These are phyloP conservation scores for Elaeagnus macrophylla DNA, from an alignment of 306 rosid species.

Conservation along the genomic window DNA sequence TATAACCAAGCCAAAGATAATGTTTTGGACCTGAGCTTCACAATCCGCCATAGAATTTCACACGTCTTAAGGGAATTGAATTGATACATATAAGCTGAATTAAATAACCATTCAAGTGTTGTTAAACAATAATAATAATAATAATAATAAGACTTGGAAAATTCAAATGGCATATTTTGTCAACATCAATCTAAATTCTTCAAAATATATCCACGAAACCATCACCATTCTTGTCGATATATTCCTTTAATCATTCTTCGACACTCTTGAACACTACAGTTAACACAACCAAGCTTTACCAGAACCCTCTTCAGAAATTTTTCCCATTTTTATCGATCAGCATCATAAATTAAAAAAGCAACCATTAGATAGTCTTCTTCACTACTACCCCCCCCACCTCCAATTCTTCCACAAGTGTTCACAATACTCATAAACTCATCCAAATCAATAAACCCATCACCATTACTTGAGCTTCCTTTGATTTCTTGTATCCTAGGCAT, in stretches of 20 bases:
- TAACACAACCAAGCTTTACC: slow-evolving; percentile 38
- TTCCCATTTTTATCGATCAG: slow-evolving; percentile 45
- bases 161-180: slow-evolving; percentile 15
- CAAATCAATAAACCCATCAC: slow-evolving; percentile 60
- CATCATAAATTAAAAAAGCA: slow-evolving; percentile 55
- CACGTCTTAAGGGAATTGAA: too few relatives aligned
- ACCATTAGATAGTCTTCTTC: slow-evolving; percentile 35
- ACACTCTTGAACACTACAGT: slow-evolving; percentile 48
- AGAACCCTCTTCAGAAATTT: slow-evolving; percentile 50
- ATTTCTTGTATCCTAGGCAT: slow-evolving; percentile 39
- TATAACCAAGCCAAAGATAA: too few relatives aligned
- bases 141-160: too few relatives aligned
- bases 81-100: too few relatives aligned
- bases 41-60: too few relatives aligned
- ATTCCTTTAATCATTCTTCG: slow-evolving; percentile 52
- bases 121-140: too few relatives aligned
- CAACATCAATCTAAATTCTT: slow-evolving; percentile 62
- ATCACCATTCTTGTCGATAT: slow-evolving; percentile 61
- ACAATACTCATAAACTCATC: slow-evolving; percentile 60
- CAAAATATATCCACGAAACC: slow-evolving; percentile 67
- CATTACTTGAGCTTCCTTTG: slow-evolving; percentile 54
- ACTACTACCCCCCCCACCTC: slow-evolving; percentile 1
- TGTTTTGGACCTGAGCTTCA: too few relatives aligned
- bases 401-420: slow-evolving; percentile 7
- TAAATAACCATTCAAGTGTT: too few relatives aligned